phyloP scores from a whole-genome alignment of 1,284 basidiomycete species.

The Thecaphora thlaspeos region DNA sequence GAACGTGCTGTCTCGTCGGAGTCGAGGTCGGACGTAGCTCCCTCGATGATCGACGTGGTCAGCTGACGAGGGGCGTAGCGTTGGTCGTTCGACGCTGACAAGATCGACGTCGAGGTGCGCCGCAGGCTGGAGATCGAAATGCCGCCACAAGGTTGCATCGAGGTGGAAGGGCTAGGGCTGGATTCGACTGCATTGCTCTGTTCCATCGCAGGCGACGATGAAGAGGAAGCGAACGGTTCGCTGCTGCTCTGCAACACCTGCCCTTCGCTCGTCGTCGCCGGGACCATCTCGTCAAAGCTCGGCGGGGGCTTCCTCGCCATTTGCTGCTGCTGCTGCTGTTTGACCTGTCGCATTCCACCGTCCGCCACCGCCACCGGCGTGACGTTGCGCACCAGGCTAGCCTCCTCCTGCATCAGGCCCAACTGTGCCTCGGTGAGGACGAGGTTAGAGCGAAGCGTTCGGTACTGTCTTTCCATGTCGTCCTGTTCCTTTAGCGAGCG shows the following conservation, averaged over 20 bases:
- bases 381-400: not conserved
- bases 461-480: constrained; percentile 16
- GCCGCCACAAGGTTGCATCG: no score
- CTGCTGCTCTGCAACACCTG: constrained; percentile 5
- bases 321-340: not conserved
- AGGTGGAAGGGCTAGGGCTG: no score
- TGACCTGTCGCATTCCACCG: no score
- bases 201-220: not conserved
- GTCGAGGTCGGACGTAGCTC: constrained; percentile 11
- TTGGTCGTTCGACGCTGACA: constrained; percentile 1
- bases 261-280: not conserved
- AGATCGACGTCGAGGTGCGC: no score
- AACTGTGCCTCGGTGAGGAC: constrained; percentile 3
- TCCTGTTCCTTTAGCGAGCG: constrained; percentile 11
- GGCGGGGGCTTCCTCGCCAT: not conserved
- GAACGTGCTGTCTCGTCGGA: not conserved
- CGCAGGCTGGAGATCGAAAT: no score
- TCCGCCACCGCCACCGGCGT: no score
- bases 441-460: constrained; percentile 17
- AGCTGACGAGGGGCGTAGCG: constrained; percentile 5
- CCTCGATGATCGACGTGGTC: not conserved
- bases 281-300: not conserved
- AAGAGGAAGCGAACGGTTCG: not conserved
- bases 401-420: not conserved
- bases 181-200: no score